A percentile compares a stretch with the other conserved stretches of the same genome.
Conservation (phyloP, 805 yeast genomes). For the Wickerhamomyces chambardii region DNA sequence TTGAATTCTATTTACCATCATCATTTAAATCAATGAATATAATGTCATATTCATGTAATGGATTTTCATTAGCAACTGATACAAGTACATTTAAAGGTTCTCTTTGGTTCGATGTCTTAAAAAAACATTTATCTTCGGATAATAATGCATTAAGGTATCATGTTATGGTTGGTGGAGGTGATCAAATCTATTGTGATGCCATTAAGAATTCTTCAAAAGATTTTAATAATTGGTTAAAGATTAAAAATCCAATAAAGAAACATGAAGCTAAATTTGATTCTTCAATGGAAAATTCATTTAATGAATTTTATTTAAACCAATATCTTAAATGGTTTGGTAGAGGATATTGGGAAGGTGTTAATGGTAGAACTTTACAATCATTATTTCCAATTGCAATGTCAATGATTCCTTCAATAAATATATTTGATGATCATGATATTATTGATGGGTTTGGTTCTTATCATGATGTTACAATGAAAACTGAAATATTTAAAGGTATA, state of each 20-base stretch:
- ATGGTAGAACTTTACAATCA: constrained; percentile 57
- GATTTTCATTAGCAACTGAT: constrained; percentile 70
- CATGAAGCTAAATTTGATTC: constrained; percentile 32
- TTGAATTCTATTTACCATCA: constrained; percentile 65
- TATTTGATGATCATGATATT: constrained; percentile 93
- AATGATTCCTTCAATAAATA: constrained; percentile 76
- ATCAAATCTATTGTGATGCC: constrained; percentile 85
- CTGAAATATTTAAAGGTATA: constrained; percentile 57
- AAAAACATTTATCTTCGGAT: constrained; percentile 42
- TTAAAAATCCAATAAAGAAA: constrained; percentile 39
- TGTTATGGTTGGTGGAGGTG: constrained; percentile 98
- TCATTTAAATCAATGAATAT: constrained; percentile 63
- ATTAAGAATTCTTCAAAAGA: constrained; percentile 48
- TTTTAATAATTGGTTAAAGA: constrained; percentile 56
- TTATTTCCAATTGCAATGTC: constrained; percentile 71
- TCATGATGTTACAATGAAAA: constrained; percentile 61
- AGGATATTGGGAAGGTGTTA: constrained; percentile 72
- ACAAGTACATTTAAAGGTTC: constrained; percentile 62
- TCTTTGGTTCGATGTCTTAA: constrained; percentile 79
- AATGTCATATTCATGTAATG: constrained; percentile 83
- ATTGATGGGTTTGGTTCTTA: constrained; percentile 96
- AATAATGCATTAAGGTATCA: constrained; percentile 75
- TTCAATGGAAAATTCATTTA: constrained; percentile 45
- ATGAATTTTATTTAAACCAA: constrained; percentile 59
- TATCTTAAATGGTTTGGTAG: constrained; percentile 86